These are phyloP conservation scores for Penicillium sp. DNA, from an alignment of 2,329 filamentous ascomycete species.

Conservation along the genomic window DNA sequence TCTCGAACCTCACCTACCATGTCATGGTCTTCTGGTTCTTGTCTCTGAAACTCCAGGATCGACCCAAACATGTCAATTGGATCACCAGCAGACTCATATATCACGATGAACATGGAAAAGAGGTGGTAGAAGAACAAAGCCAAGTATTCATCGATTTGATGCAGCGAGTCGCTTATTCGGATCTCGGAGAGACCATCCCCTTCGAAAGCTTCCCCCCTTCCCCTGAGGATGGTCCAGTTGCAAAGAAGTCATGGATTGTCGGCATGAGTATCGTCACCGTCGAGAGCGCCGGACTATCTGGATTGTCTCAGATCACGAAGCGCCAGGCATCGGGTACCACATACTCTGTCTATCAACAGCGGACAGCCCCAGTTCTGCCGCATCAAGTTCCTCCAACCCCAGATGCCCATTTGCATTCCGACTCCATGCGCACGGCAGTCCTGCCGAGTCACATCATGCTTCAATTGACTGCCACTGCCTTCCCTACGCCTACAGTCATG, in stretches of 20 bases:
- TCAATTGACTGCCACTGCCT: constrained; percentile 43
- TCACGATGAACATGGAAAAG: constrained; percentile 69
- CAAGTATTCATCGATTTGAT: constrained; percentile 93
- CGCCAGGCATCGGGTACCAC: constrained; percentile 51
- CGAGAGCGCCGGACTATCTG: constrained; percentile 47
- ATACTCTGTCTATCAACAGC: constrained; percentile 47
- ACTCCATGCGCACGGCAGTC: constrained; percentile 39
- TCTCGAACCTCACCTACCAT: constrained; percentile 90
- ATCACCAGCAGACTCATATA: constrained; percentile 82
- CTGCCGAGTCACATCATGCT: constrained; percentile 48
- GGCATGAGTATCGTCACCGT: constrained; percentile 52
- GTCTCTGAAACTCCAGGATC: constrained; percentile 78
- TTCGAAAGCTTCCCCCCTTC: constrained; percentile 42
- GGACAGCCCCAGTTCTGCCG: constrained; percentile 43
- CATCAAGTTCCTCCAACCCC: constrained; percentile 44
- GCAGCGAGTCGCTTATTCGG: constrained; percentile 81
- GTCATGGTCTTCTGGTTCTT: constrained; percentile 98
- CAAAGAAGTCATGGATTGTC: constrained; percentile 49
- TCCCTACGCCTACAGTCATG: constrained; percentile 47
- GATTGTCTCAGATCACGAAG: constrained; percentile 50
- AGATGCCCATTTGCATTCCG: constrained; percentile 38
- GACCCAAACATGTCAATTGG: constrained; percentile 81
- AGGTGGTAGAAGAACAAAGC: constrained; percentile 84
- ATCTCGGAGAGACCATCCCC: constrained; percentile 66
- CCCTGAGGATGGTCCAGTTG: constrained; percentile 40